phyloP scores from a whole-genome alignment of 371 early-diverging fungal genomes.

The Sporodiniella umbellata region DNA sequence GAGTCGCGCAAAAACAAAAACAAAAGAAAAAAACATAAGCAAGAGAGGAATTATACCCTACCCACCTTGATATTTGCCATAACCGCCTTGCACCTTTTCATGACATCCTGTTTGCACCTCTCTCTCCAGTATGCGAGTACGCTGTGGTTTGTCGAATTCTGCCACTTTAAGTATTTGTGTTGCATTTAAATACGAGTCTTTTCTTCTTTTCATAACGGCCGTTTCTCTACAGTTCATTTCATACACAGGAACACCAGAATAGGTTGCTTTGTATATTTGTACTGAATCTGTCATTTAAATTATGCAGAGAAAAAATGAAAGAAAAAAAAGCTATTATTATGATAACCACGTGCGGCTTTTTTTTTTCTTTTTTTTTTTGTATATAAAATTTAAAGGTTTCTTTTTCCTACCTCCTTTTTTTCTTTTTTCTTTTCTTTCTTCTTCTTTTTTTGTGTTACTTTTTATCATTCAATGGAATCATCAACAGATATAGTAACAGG shows the following conservation, averaged over 20 bases:
- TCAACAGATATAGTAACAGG: neutral
- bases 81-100: constrained; percentile 95
- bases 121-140: constrained; percentile 87
- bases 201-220: constrained; percentile 85
- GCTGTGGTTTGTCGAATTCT: constrained; percentile 81
- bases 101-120: constrained; percentile 78
- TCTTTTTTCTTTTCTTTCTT: neutral
- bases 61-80: constrained; percentile 93
- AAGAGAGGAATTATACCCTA: constrained; percentile 9
- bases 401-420: neutral
- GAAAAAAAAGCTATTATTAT: neutral
- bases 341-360: neutral
- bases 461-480: neutral
- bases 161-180: constrained; percentile 96
- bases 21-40: too few relatives aligned
- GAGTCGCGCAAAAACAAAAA: neutral
- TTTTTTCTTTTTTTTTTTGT: neutral
- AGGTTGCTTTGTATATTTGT: constrained; percentile 66
- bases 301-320: neutral
- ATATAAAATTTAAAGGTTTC: neutral
- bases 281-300: neutral
- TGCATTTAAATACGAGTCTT: constrained; percentile 87
- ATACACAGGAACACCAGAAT: constrained; percentile 90
- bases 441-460: neutral
- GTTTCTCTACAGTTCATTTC: constrained; percentile 81